These are phyloP conservation scores for Iris macrosiphon DNA, from an alignment of 106 monocot genomes.

Conservation along the genomic window DNA sequence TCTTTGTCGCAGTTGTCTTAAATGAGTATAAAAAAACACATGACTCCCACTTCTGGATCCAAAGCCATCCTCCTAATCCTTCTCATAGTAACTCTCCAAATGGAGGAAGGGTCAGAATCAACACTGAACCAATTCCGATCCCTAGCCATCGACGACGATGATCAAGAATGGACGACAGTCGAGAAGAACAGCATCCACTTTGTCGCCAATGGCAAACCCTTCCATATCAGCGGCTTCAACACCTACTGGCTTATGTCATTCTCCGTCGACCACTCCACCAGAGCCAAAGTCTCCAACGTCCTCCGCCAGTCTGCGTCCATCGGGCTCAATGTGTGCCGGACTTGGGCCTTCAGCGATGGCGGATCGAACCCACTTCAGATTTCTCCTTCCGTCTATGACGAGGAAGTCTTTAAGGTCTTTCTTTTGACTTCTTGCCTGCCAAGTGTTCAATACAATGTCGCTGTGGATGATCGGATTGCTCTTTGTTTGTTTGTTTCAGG, in stretches of 20 bases:
- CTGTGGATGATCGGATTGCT: no score
- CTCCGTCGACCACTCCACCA: constrained; percentile 39
- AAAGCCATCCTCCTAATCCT: no score
- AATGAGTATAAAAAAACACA: no score
- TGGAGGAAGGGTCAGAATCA: no score
- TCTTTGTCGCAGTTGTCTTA: no score
- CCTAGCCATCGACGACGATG: no score
- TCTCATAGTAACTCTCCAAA: no score
- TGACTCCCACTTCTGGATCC: no score
- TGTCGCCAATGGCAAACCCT: constrained; percentile 24
- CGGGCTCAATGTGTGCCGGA: constrained; percentile 70
- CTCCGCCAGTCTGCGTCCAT: constrained; percentile 37
- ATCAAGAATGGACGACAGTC: constrained; percentile 49
- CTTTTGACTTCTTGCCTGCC: neutral
- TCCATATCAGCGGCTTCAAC: constrained; percentile 77
- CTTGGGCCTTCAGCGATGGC: constrained; percentile 89
- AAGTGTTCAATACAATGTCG: constrained; percentile 3
- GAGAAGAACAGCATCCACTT: constrained; percentile 47
- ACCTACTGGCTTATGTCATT: constrained; percentile 92
- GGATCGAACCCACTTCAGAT: constrained; percentile 69
- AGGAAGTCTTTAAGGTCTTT: constrained; percentile 71
- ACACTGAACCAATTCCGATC: no score
- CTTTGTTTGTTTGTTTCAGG: no score
- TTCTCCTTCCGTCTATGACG: constrained; percentile 58
- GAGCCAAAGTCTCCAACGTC: constrained; percentile 47